These are phyloP conservation scores for Streptanthus diversifolius DNA, from an alignment of 345 rosid genomes.

Conservation along the genomic window DNA sequence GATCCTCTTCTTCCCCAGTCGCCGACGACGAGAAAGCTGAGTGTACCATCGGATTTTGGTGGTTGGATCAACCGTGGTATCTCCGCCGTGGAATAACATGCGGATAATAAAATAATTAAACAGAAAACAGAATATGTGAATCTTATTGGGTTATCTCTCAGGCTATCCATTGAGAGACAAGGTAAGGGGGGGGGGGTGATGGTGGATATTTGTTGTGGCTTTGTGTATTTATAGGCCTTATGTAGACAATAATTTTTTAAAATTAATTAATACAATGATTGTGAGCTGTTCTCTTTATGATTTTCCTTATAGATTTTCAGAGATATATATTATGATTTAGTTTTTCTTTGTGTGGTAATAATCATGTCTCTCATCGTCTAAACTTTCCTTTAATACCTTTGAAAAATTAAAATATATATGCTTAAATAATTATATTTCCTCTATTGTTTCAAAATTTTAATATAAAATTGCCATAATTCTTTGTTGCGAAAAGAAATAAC, in stretches of 20 bases:
- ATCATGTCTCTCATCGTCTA: too few species aligned
- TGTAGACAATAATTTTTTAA: background rate
- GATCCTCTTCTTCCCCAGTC: conserved; percentile 77
- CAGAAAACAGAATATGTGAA: background rate
- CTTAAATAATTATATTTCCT: too few species aligned
- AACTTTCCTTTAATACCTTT: too few species aligned
- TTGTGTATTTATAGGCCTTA: conserved; percentile 17
- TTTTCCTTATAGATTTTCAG: too few species aligned
- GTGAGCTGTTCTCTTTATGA: background rate
- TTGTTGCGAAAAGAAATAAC: too few species aligned
- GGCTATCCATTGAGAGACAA: conserved; percentile 25
- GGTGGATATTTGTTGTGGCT: conserved; percentile 3
- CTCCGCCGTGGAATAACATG: conserved; percentile 33
- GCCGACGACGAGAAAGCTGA: conserved; percentile 63
- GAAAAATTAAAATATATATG: too few species aligned
- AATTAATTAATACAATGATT: background rate
- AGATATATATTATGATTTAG: too few species aligned
- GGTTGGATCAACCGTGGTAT: conserved; percentile 43
- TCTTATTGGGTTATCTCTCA: conserved; percentile 18
- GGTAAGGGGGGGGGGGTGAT: background rate
- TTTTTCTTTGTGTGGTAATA: too few species aligned
- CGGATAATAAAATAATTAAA: conserved; percentile 1
- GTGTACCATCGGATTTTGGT: conserved; percentile 47
- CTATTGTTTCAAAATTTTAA: background rate
- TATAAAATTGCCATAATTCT: background rate